Evolutionary conservation across 2,329 filamentous ascomycete species (phyloP).

Genomic region (Metarhizium album): DNA sequence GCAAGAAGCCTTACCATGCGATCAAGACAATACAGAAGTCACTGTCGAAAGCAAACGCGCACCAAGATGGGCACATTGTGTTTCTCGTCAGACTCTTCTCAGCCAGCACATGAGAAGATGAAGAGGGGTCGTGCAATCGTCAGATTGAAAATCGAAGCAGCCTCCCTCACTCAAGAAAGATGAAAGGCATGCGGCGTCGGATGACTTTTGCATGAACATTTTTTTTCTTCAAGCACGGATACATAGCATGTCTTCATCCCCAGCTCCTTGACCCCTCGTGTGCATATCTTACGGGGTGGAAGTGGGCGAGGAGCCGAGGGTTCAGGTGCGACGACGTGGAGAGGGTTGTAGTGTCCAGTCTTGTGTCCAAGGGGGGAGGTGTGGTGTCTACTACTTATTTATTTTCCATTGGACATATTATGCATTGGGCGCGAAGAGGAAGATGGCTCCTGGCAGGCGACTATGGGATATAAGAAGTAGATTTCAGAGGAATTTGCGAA

Average conservation of each 20-base stretch:
- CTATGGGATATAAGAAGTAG: not conserved
- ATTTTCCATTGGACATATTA: not conserved
- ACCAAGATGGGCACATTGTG: not conserved
- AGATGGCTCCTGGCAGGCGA: not conserved
- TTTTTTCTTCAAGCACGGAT: constrained; percentile 21
- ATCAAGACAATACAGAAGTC: not conserved
- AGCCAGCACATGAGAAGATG: not conserved
- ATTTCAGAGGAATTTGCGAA: not conserved
- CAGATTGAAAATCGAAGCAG: not conserved
- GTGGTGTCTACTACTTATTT: not conserved
- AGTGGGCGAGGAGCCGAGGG: not conserved
- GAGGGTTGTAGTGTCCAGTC: not conserved
- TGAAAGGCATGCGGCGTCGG: constrained; percentile 3
- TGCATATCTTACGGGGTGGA: not conserved
- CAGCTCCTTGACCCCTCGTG: not conserved
- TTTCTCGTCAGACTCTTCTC: not conserved
- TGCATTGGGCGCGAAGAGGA: not conserved
- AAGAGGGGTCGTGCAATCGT: not conserved
- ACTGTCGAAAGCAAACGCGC: not conserved
- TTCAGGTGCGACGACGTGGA: not conserved
- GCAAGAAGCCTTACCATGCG: not conserved
- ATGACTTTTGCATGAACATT: constrained; percentile 23
- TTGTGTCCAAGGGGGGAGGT: not conserved
- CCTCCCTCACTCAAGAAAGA: not conserved
- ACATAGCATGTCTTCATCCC: constrained; percentile 8